Evolutionary conservation across 768 basidiomycete species (phyloP).

Genomic region (Collybiopsis luxurians): DNA sequence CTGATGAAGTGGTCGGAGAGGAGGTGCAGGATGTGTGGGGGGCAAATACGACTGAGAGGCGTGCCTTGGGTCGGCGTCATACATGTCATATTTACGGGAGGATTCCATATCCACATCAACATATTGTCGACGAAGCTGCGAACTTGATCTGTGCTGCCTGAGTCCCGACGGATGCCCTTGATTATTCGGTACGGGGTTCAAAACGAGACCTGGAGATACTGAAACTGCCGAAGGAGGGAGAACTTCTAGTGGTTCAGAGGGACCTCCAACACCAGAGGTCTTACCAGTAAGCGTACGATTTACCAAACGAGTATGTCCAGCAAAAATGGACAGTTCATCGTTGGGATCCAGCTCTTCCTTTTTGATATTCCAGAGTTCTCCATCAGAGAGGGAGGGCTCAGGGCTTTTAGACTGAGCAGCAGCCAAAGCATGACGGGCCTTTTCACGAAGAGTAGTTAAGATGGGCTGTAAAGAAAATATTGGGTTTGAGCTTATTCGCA

Average conservation of each 20-base stretch:
- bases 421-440: conserved; percentile 57
- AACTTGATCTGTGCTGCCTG: conserved; percentile 6
- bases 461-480: conserved; percentile 43
- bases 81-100: neutral
- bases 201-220: neutral
- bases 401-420: conserved; percentile 37
- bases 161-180: conserved; percentile 13
- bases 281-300: conserved; percentile 21
- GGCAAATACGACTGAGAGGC: neutral
- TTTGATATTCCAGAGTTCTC: conserved; percentile 50
- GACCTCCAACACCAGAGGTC: neutral
- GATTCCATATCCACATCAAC: conserved; percentile 4
- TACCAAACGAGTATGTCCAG: conserved; percentile 64
- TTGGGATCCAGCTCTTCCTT: conserved; percentile 43
- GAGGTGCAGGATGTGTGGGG: neutral
- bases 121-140: conserved; percentile 10
- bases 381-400: conserved; percentile 14
- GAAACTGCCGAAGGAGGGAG: too few relatives aligned
- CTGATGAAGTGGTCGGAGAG: neutral
- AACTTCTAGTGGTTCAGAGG: neutral
- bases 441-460: conserved; percentile 57
- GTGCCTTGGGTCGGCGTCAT: neutral
- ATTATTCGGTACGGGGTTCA: conserved; percentile 6
- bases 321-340: conserved; percentile 69
- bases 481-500: neutral